Evolutionary conservation across 345 rosid species (phyloP).

Genomic region (Orychophragmus violaceus): DNA sequence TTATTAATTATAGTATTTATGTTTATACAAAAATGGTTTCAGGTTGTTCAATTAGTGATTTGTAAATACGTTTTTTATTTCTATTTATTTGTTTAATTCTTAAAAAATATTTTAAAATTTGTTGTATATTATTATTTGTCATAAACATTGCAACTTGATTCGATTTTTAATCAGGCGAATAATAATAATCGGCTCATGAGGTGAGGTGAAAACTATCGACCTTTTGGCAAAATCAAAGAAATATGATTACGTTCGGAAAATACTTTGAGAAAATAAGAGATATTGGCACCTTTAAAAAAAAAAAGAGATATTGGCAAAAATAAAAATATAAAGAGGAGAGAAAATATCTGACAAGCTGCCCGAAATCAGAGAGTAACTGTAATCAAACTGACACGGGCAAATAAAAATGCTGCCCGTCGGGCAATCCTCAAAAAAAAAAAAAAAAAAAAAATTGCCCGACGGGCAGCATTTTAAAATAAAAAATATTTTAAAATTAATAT

Average conservation of each 20-base stretch:
- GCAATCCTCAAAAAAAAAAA: constrained; percentile 34
- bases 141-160: no score
- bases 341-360: constrained; percentile 37
- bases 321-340: neutral
- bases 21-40: neutral
- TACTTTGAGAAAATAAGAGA: no score
- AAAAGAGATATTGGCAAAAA: no score
- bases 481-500: constrained; percentile 1
- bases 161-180: no score
- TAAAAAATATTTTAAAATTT: no score
- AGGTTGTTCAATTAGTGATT: neutral
- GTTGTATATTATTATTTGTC: no score
- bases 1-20: neutral
- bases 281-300: no score
- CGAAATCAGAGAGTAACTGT: constrained; percentile 22
- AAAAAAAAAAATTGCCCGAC: neutral
- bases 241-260: no score
- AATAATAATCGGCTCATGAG: no score
- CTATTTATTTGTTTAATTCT: neutral
- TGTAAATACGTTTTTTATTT: neutral
- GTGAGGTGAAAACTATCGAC: no score
- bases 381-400: constrained; percentile 27
- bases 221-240: neutral
- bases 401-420: constrained; percentile 31
- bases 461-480: no score